Conservation (phyloP, 2,329 filamentous ascomycete species). For the Phaeosphaeriaceae sp. region DNA sequence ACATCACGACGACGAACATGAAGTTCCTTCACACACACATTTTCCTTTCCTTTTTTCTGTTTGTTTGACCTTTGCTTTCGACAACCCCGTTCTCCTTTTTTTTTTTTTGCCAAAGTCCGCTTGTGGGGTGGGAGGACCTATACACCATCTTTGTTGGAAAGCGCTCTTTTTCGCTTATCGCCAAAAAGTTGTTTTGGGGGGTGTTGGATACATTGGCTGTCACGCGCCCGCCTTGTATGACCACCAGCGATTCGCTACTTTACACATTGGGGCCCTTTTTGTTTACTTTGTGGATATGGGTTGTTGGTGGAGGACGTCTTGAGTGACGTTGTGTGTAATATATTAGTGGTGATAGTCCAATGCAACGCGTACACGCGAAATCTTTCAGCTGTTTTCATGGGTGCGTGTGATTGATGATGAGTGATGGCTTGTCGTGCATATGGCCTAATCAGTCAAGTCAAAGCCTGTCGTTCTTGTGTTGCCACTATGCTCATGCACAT, state of each 20-base stretch:
- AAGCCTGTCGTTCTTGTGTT: too few relatives aligned
- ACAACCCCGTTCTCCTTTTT: background rate
- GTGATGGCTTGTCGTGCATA: too few relatives aligned
- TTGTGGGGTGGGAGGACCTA: background rate
- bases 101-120: background rate
- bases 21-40: slow-evolving; percentile 1
- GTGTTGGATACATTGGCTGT: too few relatives aligned
- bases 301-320: slow-evolving; percentile 3
- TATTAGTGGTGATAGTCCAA: slow-evolving; percentile 1
- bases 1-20: slow-evolving; percentile 28
- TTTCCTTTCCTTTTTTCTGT: slow-evolving; percentile 9
- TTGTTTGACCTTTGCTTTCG: slow-evolving; percentile 1
- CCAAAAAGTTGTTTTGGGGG: background rate
- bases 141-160: background rate
- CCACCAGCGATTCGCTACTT: too few relatives aligned
- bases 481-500: too few relatives aligned
- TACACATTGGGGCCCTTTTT: too few relatives aligned
- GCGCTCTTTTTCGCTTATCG: background rate
- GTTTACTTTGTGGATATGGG: slow-evolving; percentile 14
- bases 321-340: slow-evolving; percentile 23
- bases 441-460: too few relatives aligned
- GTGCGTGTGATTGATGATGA: too few relatives aligned
- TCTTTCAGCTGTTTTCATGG: background rate
- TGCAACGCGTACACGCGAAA: slow-evolving; percentile 5
- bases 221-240: too few relatives aligned